Base-by-base conservation (phyloP, 495 filamentous ascomycete genomes). In the Hapsidospora chrysogenum region DNA sequence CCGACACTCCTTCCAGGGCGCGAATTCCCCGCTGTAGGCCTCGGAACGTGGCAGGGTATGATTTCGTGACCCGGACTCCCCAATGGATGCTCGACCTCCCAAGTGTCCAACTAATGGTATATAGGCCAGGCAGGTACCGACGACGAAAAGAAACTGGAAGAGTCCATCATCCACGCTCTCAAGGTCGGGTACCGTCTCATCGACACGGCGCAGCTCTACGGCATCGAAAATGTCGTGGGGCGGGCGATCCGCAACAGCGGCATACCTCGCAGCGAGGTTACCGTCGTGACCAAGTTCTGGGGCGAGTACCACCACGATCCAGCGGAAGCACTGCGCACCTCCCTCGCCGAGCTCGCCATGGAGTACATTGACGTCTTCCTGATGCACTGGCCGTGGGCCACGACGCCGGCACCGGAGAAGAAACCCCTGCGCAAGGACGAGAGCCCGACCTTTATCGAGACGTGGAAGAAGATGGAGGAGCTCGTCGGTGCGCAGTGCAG, bases 401-500 rank as follows among this genome's bases (percentile, higher is more conserved):
- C 23, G 6, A 26, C 23, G 23, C 23, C 23, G 6, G 11, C 23
- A 11, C 23, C 23, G 6, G 23, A 26, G 6, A 11, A 11, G 6
- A 26, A 26, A 11, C 23, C 23, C 23, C 23, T 26, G 23, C 23
- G 23, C 23, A 26, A 26, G 23, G 23, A 26, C 23, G 6, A 26
- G 23, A 10, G 74, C 78, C 48, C 41, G 6, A 26, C 23, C 23
- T 6, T 26, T 11, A 26, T 6, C 23, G 23, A 53, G 22, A 64
- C 72, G 29, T 85, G 80, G 80, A 64, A 63, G 21, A 70, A 64
- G 11, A 70, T 85, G 65, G 80, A 87, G 48, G 53, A 58, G 19
- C 64, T 85, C 34, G 63, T 76, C 42, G 58, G 56, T 14, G 60
- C 68, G 3, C 78, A 80, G 7, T 70, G 76, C 38, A 69, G 68